These are phyloP conservation scores for Ophiocordyceps sinensis DNA, from an alignment of 2,329 filamentous ascomycete genomes.

Conservation along the genomic window DNA sequence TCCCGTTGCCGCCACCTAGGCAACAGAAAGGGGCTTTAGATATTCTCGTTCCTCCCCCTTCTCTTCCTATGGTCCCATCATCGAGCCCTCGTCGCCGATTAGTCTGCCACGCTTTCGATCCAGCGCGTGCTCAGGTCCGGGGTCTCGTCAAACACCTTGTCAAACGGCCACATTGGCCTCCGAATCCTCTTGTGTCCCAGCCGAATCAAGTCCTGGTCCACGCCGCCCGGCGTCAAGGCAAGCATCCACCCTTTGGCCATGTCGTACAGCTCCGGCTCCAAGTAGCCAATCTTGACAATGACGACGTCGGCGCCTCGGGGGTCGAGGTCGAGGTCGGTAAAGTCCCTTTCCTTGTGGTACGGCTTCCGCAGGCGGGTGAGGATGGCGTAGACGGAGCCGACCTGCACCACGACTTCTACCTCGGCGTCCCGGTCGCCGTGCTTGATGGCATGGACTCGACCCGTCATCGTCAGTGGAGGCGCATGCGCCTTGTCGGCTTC, in stretches of 20 bases:
- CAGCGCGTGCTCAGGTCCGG: constrained; percentile 8
- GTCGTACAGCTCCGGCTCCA: constrained; percentile 37
- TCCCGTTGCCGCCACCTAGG: neutral
- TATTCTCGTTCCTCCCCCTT: too few species aligned
- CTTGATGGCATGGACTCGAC: constrained; percentile 32
- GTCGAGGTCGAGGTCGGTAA: constrained; percentile 29
- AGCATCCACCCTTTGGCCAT: constrained; percentile 42
- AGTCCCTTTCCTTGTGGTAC: constrained; percentile 37
- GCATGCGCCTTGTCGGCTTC: constrained; percentile 32
- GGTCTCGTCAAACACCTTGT: constrained; percentile 6
- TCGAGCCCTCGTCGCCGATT: too few species aligned
- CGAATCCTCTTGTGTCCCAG: constrained; percentile 31
- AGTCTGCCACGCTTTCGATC: constrained; percentile 6
- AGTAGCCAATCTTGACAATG: constrained; percentile 40
- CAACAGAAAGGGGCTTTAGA: too few species aligned
- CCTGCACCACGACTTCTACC: constrained; percentile 32
- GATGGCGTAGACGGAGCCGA: constrained; percentile 35
- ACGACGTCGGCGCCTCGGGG: constrained; percentile 33
- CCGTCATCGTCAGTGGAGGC: constrained; percentile 34
- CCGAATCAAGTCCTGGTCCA: constrained; percentile 34
- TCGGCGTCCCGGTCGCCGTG: constrained; percentile 32
- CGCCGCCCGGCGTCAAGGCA: constrained; percentile 35
- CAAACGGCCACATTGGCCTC: constrained; percentile 28
- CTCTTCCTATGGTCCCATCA: too few species aligned
- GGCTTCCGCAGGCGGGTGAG: constrained; percentile 37